Conservation (phyloP, 306 rosid species). For the Mimosa bimucronata region DNA sequence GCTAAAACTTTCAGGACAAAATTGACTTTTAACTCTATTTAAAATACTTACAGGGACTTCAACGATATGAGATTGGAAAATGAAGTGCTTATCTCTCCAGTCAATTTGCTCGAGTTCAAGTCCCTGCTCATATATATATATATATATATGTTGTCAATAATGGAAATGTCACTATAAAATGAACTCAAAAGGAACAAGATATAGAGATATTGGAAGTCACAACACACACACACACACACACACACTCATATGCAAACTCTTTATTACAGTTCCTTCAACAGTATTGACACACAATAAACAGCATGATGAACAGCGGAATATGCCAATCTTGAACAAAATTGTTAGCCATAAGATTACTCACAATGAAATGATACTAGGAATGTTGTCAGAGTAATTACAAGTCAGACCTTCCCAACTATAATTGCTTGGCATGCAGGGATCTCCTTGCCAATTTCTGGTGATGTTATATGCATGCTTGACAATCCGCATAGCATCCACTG, state of each 20-base stretch:
- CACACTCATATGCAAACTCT: no score
- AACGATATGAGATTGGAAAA: slow-evolving; percentile 25
- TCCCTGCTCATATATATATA: no score
- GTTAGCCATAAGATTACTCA: slow-evolving; percentile 18
- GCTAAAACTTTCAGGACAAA: no score
- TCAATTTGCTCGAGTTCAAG: slow-evolving; percentile 34
- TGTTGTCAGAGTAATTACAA: slow-evolving; percentile 29
- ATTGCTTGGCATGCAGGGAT: slow-evolving; percentile 40
- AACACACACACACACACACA: no score
- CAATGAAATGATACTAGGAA: slow-evolving; percentile 50
- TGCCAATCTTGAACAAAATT: no score
- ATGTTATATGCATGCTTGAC: not conserved
- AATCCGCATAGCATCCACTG: not conserved
- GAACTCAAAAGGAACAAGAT: not conserved
- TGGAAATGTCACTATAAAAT: not conserved
- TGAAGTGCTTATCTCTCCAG: slow-evolving; percentile 12
- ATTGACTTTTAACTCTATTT: no score
- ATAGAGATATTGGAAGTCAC: not conserved
- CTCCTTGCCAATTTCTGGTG: slow-evolving; percentile 48
- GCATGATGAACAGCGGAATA: no score
- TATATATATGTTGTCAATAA: not conserved
- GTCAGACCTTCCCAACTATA: slow-evolving; percentile 35
- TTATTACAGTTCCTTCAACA: no score
- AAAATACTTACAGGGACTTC: slow-evolving; percentile 35
- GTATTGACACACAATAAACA: no score